Conservation (phyloP, 208 protist species). For the Willaertia magna region DNA sequence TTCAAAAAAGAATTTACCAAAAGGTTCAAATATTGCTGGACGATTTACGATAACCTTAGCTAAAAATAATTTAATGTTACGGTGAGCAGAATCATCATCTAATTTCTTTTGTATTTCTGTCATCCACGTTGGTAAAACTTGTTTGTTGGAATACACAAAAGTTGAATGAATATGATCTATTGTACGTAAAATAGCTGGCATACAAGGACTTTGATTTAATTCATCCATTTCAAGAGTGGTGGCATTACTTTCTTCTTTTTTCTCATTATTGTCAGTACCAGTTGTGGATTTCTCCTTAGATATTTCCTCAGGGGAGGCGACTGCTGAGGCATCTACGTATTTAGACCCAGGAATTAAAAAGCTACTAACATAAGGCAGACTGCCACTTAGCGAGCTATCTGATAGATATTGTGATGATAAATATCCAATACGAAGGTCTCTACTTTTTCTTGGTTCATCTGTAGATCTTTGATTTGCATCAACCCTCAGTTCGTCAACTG, state of each 20-base stretch:
- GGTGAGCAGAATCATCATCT: not conserved
- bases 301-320: not conserved
- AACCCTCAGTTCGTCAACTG: not conserved
- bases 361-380: slow-evolving; percentile 8
- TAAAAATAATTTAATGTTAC: slow-evolving; percentile 44
- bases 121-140: slow-evolving; percentile 50
- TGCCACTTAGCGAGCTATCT: slow-evolving; percentile 34
- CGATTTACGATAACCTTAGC: slow-evolving; percentile 44
- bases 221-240: slow-evolving; percentile 35
- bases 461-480: not conserved
- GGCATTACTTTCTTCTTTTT: not conserved
- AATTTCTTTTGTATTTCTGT: slow-evolving; percentile 40
- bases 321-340: not conserved
- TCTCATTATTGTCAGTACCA: not conserved
- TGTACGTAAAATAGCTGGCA: slow-evolving; percentile 31
- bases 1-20: slow-evolving; percentile 34
- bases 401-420: slow-evolving; percentile 41
- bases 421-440: slow-evolving; percentile 14
- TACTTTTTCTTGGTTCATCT: not conserved
- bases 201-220: slow-evolving; percentile 41
- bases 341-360: not conserved
- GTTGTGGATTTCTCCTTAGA: not conserved
- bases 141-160: slow-evolving; percentile 4
- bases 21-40: slow-evolving; percentile 35
- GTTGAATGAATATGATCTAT: slow-evolving; percentile 31